These are phyloP conservation scores for Trametes coccinea DNA, from an alignment of 768 basidiomycete species.

Conservation along the genomic window DNA sequence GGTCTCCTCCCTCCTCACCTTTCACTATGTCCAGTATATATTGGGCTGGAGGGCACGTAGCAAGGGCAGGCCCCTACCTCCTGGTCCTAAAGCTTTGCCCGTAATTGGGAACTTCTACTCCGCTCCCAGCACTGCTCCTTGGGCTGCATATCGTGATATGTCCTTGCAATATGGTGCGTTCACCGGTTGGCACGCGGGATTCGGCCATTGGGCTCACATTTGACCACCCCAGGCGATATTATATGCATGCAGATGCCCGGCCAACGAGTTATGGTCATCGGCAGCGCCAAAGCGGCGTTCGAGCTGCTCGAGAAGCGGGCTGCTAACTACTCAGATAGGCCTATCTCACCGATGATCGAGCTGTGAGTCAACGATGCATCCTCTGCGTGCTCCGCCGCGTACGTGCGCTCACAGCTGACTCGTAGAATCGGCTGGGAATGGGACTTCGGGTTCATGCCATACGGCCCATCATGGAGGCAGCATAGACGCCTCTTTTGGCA, in stretches of 20 bases:
- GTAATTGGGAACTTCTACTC: slow-evolving; percentile 26
- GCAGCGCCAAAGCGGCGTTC: slow-evolving; percentile 35
- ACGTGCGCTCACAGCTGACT: not conserved
- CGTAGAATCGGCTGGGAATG: slow-evolving; percentile 41
- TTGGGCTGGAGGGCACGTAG: slow-evolving; percentile 11
- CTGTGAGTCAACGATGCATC: slow-evolving; percentile 17
- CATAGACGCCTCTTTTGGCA: slow-evolving; percentile 43
- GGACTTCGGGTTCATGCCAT: slow-evolving; percentile 41
- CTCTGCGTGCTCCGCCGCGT: not conserved
- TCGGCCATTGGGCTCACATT: not conserved
- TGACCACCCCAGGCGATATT: not conserved
- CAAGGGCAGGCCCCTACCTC: slow-evolving; percentile 20
- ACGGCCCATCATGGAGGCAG: slow-evolving; percentile 42
- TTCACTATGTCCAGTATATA: not conserved
- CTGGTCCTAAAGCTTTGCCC: slow-evolving; percentile 26
- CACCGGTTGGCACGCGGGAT: not conserved
- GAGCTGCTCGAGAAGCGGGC: slow-evolving; percentile 45
- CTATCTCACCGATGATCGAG: slow-evolving; percentile 11
- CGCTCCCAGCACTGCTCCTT: slow-evolving; percentile 20
- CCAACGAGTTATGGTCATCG: slow-evolving; percentile 37
- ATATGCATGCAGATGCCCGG: slow-evolving; percentile 21
- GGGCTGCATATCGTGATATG: slow-evolving; percentile 19
- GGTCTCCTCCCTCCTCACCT: not conserved
- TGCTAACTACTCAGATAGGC: slow-evolving; percentile 40
- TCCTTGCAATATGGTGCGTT: not conserved